Percentiles rank a stretch among this genome's conserved stretches.
These are phyloP conservation scores for Puccinia coronata DNA, from an alignment of 1,284 basidiomycete species.

Conservation along the genomic window DNA sequence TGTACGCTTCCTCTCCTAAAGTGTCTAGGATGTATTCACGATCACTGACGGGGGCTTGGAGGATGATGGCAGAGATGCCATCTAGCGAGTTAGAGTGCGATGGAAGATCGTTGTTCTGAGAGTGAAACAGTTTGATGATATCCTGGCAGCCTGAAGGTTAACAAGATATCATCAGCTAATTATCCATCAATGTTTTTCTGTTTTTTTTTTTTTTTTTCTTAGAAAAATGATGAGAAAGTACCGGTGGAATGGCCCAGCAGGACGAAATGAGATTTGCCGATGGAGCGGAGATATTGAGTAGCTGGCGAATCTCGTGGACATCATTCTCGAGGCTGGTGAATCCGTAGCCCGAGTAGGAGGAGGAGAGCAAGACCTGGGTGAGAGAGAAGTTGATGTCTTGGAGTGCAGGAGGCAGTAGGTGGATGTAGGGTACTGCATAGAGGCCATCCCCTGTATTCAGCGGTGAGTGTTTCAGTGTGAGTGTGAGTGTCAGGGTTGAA, in stretches of 20 bases:
- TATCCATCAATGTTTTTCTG: too few species aligned
- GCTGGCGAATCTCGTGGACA: conserved; percentile 2
- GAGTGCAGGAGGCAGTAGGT: conserved; percentile 14
- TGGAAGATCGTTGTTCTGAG: neutral
- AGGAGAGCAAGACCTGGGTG: conserved; percentile 29
- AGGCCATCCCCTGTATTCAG: conserved; percentile 44
- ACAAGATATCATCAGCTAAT: neutral
- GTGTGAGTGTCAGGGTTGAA: neutral
- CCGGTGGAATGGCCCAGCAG: conserved; percentile 45
- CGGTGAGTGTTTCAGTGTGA: neutral
- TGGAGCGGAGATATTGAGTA: conserved; percentile 7
- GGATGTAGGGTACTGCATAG: conserved; percentile 25
- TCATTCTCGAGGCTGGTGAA: conserved; percentile 18
- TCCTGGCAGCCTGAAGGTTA: conserved; percentile 39
- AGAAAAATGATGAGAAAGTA: too few species aligned
- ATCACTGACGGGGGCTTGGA: conserved; percentile 49
- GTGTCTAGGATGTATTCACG: conserved; percentile 45
- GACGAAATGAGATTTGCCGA: conserved; percentile 33
- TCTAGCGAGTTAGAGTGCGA: neutral
- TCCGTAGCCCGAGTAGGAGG: conserved; percentile 44
- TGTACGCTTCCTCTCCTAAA: conserved; percentile 15
- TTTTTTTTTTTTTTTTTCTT: too few species aligned
- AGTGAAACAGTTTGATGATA: conserved; percentile 35
- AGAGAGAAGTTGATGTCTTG: conserved; percentile 24
- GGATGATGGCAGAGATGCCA: conserved; percentile 18